These are phyloP conservation scores for Paxillus involutus DNA, from an alignment of 768 basidiomycete species.

Conservation along the genomic window DNA sequence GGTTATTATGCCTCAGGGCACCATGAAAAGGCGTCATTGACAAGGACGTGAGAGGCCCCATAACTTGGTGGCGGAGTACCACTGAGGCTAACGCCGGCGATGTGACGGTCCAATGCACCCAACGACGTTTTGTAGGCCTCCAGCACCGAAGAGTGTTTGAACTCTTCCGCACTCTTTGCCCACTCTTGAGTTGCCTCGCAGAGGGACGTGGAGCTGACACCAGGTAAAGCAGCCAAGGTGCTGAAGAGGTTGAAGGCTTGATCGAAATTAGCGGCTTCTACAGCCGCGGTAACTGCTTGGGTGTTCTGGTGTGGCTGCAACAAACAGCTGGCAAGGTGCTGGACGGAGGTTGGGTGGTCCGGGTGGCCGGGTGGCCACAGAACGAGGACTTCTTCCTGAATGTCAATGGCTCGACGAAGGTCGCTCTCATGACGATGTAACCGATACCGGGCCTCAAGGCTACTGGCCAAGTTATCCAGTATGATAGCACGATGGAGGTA, in stretches of 20 bases:
- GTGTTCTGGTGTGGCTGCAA: neutral
- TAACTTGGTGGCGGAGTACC: neutral
- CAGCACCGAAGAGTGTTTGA: slow-evolving; percentile 6
- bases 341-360: neutral
- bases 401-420: neutral
- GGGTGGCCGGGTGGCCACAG: slow-evolving; percentile 1
- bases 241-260: neutral
- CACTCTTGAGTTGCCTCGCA: neutral
- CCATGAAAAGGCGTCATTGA: slow-evolving; percentile 13
- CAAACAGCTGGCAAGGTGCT: neutral
- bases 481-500: slow-evolving; percentile 8
- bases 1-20: slow-evolving; percentile 10
- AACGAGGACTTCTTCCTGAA: neutral
- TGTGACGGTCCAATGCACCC: neutral
- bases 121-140: slow-evolving; percentile 13
- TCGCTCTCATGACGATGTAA: neutral
- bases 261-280: neutral
- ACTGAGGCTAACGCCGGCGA: neutral
- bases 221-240: neutral
- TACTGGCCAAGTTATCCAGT: slow-evolving; percentile 16
- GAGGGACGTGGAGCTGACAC: neutral
- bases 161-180: neutral
- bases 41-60: slow-evolving; percentile 1
- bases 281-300: neutral
- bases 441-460: slow-evolving; percentile 3